Base-by-base conservation (phyloP, 2,329 filamentous ascomycete species). In the Sporothrix globosa region DNA sequence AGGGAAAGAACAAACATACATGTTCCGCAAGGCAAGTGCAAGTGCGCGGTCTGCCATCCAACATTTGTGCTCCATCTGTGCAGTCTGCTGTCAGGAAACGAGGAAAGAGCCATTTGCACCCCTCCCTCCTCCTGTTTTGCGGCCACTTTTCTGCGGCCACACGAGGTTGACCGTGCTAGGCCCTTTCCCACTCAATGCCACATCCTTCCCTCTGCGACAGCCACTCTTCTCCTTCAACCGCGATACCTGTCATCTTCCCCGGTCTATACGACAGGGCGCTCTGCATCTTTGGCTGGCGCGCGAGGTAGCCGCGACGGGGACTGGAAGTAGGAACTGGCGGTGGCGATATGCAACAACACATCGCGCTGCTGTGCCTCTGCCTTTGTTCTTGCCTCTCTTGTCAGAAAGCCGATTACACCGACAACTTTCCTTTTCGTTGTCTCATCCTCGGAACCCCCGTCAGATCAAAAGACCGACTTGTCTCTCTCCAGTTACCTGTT, bases 1-100 rank as follows among this genome's bases (percentile, higher is more conserved):
- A 71, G 30, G 67, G 67, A 41, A 68, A 24, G 66, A 65, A 41
- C 66, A 60, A 60, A 67, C 58, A 56, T 39, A 60, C 30, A 58
- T 68, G 17, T 48, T 68, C 53, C 53, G 52, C 53, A 34, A 21
- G 41, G 44, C 21, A 34, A 50, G 68, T 54, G 48, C 39, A 41
- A 17, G 6, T 30, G 39, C n/a, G 44, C 54, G 17, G 24, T 61
- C 53, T 69, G 39, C 67, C 53, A 46, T 24, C 52, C 66, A 58
- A 54, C 52, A n/a, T 56, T 41, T 67, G 63, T 67, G 61, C 61
- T 52, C 24, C 46, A 39, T 67, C 46, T 19, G 63, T 52, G 63
- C 66, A 68, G 46, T 52, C 52, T 56, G n/a, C 50, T 56, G 39
- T 14, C 50, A 30, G 39, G 52, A 30, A 44, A 44, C n/a, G n/a